Evolutionary conservation across 2,329 filamentous ascomycete species (phyloP).

Genomic region (Neobulgaria alba): DNA sequence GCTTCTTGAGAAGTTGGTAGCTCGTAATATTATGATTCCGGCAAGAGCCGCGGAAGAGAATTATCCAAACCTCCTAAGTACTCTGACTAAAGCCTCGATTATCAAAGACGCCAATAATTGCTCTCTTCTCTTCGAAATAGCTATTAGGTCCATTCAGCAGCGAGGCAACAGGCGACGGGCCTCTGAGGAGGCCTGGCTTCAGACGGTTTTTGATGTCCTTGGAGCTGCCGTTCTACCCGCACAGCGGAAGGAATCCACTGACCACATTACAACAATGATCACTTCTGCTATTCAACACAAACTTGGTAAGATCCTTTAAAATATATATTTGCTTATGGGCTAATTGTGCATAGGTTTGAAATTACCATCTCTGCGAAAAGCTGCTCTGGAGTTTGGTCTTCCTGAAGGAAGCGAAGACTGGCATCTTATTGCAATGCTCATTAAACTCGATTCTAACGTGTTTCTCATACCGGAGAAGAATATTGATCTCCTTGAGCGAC

Average conservation of each 20-base stretch:
- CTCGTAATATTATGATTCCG: conserved; percentile 30
- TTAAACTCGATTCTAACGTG: conserved; percentile 37
- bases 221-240: conserved; percentile 17
- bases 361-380: conserved; percentile 23
- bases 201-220: conserved; percentile 35
- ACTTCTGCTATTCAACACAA: conserved; percentile 29
- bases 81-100: conserved; percentile 20
- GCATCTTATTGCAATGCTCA: conserved; percentile 34
- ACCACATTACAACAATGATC: conserved; percentile 27
- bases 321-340: too few species aligned
- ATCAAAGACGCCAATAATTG: conserved; percentile 29
- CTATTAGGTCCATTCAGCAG: conserved; percentile 35
- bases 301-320: conserved; percentile 23
- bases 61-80: conserved; percentile 17
- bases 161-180: conserved; percentile 36
- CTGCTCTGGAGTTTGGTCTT: conserved; percentile 26
- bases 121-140: conserved; percentile 37
- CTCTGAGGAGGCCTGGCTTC: conserved; percentile 40
- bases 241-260: conserved; percentile 15
- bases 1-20: conserved; percentile 27
- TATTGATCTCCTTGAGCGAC: conserved; percentile 21
- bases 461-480: conserved; percentile 33
- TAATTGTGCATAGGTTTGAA: too few species aligned
- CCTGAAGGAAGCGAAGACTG: conserved; percentile 29
- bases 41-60: conserved; percentile 17